Conservation (phyloP, 805 yeast genomes). For the Barnettozyma californica region DNA sequence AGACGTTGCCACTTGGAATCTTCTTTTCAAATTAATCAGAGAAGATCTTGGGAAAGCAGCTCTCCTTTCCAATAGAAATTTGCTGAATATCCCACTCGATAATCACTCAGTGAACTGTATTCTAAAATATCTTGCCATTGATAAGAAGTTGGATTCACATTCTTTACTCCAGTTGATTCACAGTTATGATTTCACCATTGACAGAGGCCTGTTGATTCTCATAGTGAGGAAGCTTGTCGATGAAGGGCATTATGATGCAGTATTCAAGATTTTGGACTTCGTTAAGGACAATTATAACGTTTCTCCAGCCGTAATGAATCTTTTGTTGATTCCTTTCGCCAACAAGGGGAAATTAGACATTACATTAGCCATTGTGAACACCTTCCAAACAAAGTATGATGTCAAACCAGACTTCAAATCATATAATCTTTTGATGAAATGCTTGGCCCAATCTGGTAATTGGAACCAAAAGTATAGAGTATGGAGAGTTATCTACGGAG, state of each 20-base stretch:
- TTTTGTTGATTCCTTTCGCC: conserved; percentile 28
- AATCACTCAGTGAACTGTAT: conserved; percentile 23
- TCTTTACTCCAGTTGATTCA: conserved; percentile 14
- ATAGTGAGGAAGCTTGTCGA: conserved; percentile 24
- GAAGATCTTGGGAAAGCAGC: conserved; percentile 30
- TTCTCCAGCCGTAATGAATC: conserved; percentile 24
- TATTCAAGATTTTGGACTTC: conserved; percentile 25
- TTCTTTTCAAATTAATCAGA: conserved; percentile 28
- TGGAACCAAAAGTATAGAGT: conserved; percentile 22
- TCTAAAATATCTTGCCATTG: conserved; percentile 20
- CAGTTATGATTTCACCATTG: conserved; percentile 22
- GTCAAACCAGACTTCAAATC: conserved; percentile 28
- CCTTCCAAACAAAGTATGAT: conserved; percentile 23
- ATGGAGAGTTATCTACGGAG: conserved; percentile 23
- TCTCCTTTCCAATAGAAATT: conserved; percentile 28
- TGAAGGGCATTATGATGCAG: conserved; percentile 26
- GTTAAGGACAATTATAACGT: conserved; percentile 8
- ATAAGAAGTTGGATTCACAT: conserved; percentile 6
- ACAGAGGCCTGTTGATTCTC: conserved; percentile 21
- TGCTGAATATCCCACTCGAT: conserved; percentile 29
- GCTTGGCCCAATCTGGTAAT: conserved; percentile 30
- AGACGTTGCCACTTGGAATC: conserved; percentile 35
- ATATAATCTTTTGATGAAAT: conserved; percentile 31
- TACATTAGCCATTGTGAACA: conserved; percentile 28
- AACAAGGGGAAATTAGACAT: conserved; percentile 32